Conservation (phyloP, 106 monocot genomes). For the Acanthochlamys bracteata region DNA sequence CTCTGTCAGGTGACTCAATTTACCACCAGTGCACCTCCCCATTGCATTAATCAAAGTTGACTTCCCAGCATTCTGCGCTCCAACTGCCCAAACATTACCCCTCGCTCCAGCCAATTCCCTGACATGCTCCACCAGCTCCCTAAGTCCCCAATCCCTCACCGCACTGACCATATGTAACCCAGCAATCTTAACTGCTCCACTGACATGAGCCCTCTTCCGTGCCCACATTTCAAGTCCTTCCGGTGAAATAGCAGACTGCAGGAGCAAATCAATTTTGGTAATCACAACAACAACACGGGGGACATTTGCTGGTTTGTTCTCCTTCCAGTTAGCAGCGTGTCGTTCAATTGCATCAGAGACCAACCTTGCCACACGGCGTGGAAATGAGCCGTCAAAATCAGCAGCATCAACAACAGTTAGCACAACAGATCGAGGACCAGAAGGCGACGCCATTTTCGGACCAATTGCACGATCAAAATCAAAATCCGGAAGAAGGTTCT, state of each 20-base stretch:
- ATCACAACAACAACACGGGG: constrained; percentile 74
- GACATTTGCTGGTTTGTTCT: constrained; percentile 57
- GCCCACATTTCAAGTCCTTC: constrained; percentile 55
- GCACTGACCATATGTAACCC: constrained; percentile 85
- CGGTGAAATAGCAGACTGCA: constrained; percentile 46
- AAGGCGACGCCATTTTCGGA: constrained; percentile 57
- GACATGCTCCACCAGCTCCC: constrained; percentile 65
- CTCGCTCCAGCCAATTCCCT: constrained; percentile 49
- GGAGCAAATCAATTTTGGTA: constrained; percentile 78
- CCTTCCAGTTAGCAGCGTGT: constrained; percentile 47
- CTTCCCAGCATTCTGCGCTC: constrained; percentile 94
- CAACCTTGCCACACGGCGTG: constrained; percentile 41
- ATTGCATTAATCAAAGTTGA: constrained; percentile 97
- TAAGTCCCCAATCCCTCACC: constrained; percentile 62
- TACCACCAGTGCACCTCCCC: constrained; percentile 43
- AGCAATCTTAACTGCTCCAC: constrained; percentile 33
- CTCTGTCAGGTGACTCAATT: constrained; percentile 57
- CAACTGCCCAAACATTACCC: constrained; percentile 95
- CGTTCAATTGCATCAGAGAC: constrained; percentile 42
- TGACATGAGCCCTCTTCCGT: constrained; percentile 33
- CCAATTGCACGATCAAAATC: constrained; percentile 75
- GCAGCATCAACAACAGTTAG: constrained; percentile 63
- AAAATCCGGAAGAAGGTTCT: constrained; percentile 81
- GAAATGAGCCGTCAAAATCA: constrained; percentile 96
- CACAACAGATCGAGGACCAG: constrained; percentile 68